Conservation (phyloP, 805 yeast species). For the Metschnikowia hibisci region DNA sequence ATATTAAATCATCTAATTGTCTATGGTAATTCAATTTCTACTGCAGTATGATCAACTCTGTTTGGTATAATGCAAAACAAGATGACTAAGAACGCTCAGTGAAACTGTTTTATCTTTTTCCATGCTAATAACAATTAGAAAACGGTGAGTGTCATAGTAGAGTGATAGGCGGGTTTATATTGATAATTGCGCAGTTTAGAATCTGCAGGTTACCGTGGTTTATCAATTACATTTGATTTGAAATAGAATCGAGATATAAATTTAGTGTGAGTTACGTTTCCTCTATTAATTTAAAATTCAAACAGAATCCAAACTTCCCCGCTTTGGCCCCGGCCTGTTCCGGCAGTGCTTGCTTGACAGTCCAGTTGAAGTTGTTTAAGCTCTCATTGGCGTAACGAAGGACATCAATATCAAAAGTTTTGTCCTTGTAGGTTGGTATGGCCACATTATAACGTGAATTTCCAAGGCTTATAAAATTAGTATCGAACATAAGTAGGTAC, state of each 20-base stretch:
- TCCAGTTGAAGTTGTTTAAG: conserved; percentile 45
- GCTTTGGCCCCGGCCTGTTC: conserved; percentile 29
- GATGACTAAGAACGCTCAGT: too few relatives aligned
- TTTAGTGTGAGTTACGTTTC: conserved; percentile 19
- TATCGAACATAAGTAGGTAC: conserved; percentile 52
- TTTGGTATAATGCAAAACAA: too few relatives aligned
- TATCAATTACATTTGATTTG: too few relatives aligned
- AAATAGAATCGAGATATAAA: not conserved
- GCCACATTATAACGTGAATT: conserved; percentile 48
- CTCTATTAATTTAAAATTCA: conserved; percentile 36
- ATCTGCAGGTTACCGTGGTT: too few relatives aligned
- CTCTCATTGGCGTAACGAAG: conserved; percentile 40
- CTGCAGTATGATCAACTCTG: too few relatives aligned
- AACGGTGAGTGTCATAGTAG: too few relatives aligned
- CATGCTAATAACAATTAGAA: too few relatives aligned
- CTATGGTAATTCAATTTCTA: too few relatives aligned
- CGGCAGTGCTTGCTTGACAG: conserved; percentile 27
- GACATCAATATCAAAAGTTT: conserved; percentile 44
- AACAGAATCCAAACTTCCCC: conserved; percentile 32
- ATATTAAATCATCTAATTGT: too few relatives aligned
- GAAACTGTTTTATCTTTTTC: too few relatives aligned
- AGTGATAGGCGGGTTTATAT: too few relatives aligned
- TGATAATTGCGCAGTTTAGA: not conserved
- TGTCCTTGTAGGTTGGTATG: conserved; percentile 45
- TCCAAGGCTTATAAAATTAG: conserved; percentile 49